phyloP scores from a whole-genome alignment of 2,329 filamentous ascomycete species.

The Fusarium acutatum region DNA sequence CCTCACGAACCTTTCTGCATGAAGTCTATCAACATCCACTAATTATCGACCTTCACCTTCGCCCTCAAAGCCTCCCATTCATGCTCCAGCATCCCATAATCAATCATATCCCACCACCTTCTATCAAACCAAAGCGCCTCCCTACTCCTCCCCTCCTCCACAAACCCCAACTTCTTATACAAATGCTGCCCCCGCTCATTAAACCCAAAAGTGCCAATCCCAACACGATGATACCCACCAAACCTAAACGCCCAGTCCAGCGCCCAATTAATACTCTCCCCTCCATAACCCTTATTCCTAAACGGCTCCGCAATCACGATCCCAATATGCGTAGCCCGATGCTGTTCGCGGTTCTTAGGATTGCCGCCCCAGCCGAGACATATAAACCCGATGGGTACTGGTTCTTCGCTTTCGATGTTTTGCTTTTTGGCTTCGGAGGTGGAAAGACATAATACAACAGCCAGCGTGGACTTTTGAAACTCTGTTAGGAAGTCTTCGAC shows the following conservation, averaged over 20 bases:
- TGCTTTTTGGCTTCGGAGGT: neutral
- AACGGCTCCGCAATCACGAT: conserved; percentile 47
- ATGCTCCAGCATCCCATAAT: conserved; percentile 49
- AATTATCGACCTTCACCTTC: too few species aligned
- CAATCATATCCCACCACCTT: conserved; percentile 48
- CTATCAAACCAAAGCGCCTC: conserved; percentile 55
- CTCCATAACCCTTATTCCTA: conserved; percentile 55
- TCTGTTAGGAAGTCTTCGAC: neutral
- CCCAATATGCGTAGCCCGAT: conserved; percentile 40
- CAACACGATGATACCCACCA: conserved; percentile 55
- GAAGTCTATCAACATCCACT: too few species aligned
- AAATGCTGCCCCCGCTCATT: conserved; percentile 53
- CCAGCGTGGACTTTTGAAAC: neutral
- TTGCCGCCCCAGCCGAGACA: conserved; percentile 8
- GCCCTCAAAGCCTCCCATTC: conserved; percentile 47
- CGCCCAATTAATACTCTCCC: conserved; percentile 57
- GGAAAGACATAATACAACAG: conserved; percentile 9
- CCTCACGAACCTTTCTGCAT: neutral
- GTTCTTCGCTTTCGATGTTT: neutral
- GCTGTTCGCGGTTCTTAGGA: neutral
- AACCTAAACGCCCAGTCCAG: conserved; percentile 56
- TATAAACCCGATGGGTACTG: conserved; percentile 11
- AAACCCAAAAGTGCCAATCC: conserved; percentile 50
- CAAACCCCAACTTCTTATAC: conserved; percentile 57
- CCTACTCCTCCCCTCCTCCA: conserved; percentile 52